Conservation (phyloP, 192 early-diverging fungal genomes). For the Coemansia sp. region DNA sequence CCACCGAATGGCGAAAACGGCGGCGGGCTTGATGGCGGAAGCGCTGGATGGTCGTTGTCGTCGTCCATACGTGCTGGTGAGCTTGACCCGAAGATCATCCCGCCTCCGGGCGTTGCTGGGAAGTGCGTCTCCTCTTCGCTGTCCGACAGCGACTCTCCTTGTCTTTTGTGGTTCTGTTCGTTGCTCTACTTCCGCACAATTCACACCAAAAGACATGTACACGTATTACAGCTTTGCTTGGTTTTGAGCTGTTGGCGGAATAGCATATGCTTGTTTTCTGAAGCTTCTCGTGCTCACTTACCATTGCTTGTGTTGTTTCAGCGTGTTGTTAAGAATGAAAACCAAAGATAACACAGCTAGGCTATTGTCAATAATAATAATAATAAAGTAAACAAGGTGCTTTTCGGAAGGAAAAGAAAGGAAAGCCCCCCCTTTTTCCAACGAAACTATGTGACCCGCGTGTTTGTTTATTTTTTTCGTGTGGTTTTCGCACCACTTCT, state of each 20-base stretch:
- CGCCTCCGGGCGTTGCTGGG: slow-evolving; percentile 52
- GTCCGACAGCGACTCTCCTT: slow-evolving; percentile 39
- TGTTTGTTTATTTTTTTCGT: too few species aligned
- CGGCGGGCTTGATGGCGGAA: slow-evolving; percentile 53
- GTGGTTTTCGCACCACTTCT: too few species aligned
- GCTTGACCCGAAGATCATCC: slow-evolving; percentile 49
- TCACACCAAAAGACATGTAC: too few species aligned
- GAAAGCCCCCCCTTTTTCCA: too few species aligned
- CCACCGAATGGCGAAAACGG: slow-evolving; percentile 43
- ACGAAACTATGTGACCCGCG: too few species aligned
- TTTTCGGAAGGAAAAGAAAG: not conserved
- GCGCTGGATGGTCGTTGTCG: slow-evolving; percentile 10
- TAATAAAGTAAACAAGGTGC: too few species aligned
- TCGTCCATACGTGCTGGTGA: slow-evolving; percentile 27
- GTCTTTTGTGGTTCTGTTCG: slow-evolving; percentile 40
- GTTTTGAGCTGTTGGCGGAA: too few species aligned
- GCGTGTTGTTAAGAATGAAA: not conserved
- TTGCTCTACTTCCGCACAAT: slow-evolving; percentile 14
- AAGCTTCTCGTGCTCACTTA: not conserved
- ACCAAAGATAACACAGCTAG: not conserved
- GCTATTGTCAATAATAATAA: too few species aligned
- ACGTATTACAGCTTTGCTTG: too few species aligned
- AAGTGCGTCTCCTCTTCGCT: slow-evolving; percentile 19
- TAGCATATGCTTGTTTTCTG: not conserved
- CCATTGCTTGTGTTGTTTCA: not conserved